phyloP scores from a whole-genome alignment of 495 filamentous ascomycete genomes.

The Penicillium lagena region DNA sequence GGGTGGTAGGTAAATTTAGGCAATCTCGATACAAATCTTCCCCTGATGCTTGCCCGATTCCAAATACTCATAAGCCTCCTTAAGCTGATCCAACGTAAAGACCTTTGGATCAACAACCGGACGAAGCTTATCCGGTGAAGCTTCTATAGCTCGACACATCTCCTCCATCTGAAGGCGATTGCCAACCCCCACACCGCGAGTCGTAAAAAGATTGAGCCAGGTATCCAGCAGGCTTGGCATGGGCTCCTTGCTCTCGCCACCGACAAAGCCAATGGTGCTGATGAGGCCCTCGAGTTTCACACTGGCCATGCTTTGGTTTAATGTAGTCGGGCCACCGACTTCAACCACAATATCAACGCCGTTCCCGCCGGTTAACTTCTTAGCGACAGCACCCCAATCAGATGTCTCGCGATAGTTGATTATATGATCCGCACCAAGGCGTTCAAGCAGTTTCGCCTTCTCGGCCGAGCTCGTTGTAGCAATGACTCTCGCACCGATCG shows the following conservation, averaged over 20 bases:
- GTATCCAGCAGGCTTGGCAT: constrained; percentile 39
- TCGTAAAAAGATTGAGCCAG: constrained; percentile 39
- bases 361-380: constrained; percentile 40
- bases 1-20: too few relatives aligned
- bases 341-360: constrained; percentile 58
- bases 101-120: constrained; percentile 43
- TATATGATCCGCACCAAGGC: constrained; percentile 33
- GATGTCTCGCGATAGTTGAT: constrained; percentile 55
- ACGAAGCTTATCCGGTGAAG: constrained; percentile 39
- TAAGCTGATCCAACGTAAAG: constrained; percentile 18
- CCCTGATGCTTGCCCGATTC: constrained; percentile 17
- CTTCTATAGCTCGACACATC: constrained; percentile 50
- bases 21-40: constrained; percentile 13
- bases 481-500: constrained; percentile 28
- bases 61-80: constrained; percentile 22
- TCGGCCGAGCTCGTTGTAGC: constrained; percentile 29
- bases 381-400: constrained; percentile 56
- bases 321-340: constrained; percentile 39
- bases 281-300: constrained; percentile 37
- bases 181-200: constrained; percentile 49
- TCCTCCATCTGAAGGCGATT: constrained; percentile 47
- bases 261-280: constrained; percentile 36
- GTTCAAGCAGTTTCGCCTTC: constrained; percentile 24
- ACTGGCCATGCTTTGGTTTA: constrained; percentile 24
- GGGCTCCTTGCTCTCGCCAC: constrained; percentile 10